Evolutionary conservation across 768 basidiomycete species (phyloP).

Genomic region (Guyanaporus albipodus): DNA sequence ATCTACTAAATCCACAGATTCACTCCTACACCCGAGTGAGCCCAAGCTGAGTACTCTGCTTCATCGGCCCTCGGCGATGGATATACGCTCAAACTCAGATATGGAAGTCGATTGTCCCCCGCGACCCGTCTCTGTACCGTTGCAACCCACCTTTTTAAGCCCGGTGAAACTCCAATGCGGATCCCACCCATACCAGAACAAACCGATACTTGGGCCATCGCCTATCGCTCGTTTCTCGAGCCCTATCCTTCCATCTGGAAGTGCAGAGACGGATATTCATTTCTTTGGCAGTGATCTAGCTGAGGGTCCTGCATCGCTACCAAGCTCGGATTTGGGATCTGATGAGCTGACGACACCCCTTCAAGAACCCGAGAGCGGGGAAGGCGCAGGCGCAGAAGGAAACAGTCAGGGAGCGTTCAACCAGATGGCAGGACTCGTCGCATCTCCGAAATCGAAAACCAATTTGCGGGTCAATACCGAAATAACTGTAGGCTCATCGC

Average conservation of each 20-base stretch:
- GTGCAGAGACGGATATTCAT: not conserved
- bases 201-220: constrained; percentile 9
- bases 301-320: constrained; percentile 6
- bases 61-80: constrained; percentile 6
- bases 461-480: constrained; percentile 3
- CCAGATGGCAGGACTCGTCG: constrained; percentile 3
- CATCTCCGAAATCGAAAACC: not conserved
- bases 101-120: constrained; percentile 28
- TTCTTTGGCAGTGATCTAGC: constrained; percentile 4
- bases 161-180: not conserved
- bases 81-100: constrained; percentile 9
- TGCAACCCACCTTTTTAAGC: constrained; percentile 7
- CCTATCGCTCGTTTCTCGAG: constrained; percentile 19
- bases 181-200: constrained; percentile 1
- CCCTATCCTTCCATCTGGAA: constrained; percentile 9
- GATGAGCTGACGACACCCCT: constrained; percentile 12
- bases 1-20: constrained; percentile 22
- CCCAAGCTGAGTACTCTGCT: constrained; percentile 3
- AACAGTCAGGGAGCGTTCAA: constrained; percentile 1
- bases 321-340: constrained; percentile 13
- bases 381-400: constrained; percentile 10
- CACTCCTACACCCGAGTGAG: constrained; percentile 5
- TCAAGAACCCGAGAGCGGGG: constrained; percentile 15
- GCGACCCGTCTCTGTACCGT: constrained; percentile 19
- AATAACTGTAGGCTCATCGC: not conserved